phyloP scores from a whole-genome alignment of 2,329 filamentous ascomycete species.

The Sporothrix schenckii region DNA sequence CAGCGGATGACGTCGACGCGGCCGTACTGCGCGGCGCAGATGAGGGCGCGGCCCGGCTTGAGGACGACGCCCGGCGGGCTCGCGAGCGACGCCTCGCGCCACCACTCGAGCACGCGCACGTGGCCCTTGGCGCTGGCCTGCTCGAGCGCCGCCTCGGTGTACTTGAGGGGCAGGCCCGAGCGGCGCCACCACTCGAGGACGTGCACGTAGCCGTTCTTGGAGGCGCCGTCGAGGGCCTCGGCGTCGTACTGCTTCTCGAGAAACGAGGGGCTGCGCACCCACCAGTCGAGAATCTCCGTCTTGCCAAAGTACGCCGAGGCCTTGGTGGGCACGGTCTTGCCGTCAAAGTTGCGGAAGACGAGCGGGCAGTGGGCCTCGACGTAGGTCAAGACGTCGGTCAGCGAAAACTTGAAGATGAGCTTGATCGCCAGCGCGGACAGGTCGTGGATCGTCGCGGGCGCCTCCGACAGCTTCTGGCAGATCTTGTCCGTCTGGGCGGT shows the following conservation, averaged over 20 bases:
- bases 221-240: constrained; percentile 86
- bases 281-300: constrained; percentile 85
- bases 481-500: constrained; percentile 70
- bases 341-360: constrained; percentile 84
- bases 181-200: constrained; percentile 90
- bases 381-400: constrained; percentile 75
- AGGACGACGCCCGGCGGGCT: constrained; percentile 52
- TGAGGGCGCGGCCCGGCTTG: constrained; percentile 81
- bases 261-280: constrained; percentile 81
- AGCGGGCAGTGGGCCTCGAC: constrained; percentile 65
- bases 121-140: constrained; percentile 84
- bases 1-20: constrained; percentile 77
- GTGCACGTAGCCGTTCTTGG: constrained; percentile 79
- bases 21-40: constrained; percentile 81
- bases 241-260: constrained; percentile 82
- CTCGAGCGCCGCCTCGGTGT: constrained; percentile 84
- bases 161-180: constrained; percentile 74
- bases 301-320: constrained; percentile 85
- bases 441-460: constrained; percentile 68
- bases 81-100: constrained; percentile 67
- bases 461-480: constrained; percentile 71
- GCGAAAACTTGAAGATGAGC: constrained; percentile 87
- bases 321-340: constrained; percentile 82
- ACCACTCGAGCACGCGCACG: constrained; percentile 88
- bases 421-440: constrained; percentile 82